Evolutionary conservation across 2,329 filamentous ascomycete genomes (phyloP).

Genomic region (Talaromyces amestolkiae): DNA sequence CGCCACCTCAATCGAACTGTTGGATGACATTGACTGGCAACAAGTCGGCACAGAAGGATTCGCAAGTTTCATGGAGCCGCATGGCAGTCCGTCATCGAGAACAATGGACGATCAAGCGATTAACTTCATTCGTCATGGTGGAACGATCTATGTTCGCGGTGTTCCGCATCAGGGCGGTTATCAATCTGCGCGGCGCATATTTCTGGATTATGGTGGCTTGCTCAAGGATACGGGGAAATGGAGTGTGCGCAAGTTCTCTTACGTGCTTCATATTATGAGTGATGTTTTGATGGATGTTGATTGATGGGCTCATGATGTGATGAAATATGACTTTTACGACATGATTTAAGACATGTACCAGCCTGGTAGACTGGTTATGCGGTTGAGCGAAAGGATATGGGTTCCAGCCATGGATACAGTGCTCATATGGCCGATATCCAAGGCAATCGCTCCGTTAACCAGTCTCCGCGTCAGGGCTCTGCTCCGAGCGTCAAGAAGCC

Average conservation of each 20-base stretch:
- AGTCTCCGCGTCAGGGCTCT: not conserved
- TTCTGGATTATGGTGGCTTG: slow-evolving; percentile 53
- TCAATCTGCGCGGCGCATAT: slow-evolving; percentile 50
- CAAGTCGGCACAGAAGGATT: slow-evolving; percentile 48
- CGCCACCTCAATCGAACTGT: slow-evolving; percentile 41
- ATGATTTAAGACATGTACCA: not conserved
- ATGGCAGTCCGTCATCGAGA: slow-evolving; percentile 16
- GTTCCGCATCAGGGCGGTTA: slow-evolving; percentile 51
- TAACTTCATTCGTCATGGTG: slow-evolving; percentile 51
- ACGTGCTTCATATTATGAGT: slow-evolving; percentile 56
- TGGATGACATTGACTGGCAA: slow-evolving; percentile 53
- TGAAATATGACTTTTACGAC: not conserved
- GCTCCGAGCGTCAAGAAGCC: not conserved
- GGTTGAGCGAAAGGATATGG: not conserved
- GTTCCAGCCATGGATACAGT: not conserved
- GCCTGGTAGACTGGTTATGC: not conserved
- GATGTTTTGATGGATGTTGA: slow-evolving; percentile 44
- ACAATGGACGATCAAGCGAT: slow-evolving; percentile 31
- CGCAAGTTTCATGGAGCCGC: slow-evolving; percentile 34
- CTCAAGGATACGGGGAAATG: slow-evolving; percentile 54
- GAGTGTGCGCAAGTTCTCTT: slow-evolving; percentile 51
- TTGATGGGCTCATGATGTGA: slow-evolving; percentile 20
- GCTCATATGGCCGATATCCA: not conserved
- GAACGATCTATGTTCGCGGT: slow-evolving; percentile 49
- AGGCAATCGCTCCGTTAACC: not conserved